phyloP scores from a whole-genome alignment of 2,329 filamentous ascomycete genomes.

The Calonectria naviculata region DNA sequence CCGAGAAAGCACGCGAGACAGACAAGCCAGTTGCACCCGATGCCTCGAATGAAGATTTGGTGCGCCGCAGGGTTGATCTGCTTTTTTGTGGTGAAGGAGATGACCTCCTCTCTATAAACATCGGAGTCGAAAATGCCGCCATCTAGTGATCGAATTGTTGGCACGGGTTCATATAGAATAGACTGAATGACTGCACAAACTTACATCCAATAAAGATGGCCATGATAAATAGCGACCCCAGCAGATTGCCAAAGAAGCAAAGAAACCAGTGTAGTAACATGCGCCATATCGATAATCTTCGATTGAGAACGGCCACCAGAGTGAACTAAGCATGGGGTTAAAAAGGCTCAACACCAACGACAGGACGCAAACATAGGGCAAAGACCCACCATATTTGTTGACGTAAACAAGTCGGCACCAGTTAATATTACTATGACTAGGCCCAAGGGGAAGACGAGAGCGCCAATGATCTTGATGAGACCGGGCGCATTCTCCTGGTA shows the following conservation, averaged over 20 bases:
- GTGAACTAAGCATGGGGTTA: conserved; percentile 29
- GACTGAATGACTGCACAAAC: not conserved
- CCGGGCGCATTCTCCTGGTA: conserved; percentile 37
- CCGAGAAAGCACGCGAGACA: conserved; percentile 62
- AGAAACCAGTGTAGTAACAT: conserved; percentile 53
- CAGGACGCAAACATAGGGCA: not conserved
- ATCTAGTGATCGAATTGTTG: conserved; percentile 44
- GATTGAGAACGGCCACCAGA: conserved; percentile 32
- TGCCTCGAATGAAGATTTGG: conserved; percentile 64
- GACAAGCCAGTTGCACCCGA: conserved; percentile 69
- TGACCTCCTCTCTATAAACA: conserved; percentile 55
- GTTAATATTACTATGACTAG: conserved; percentile 33
- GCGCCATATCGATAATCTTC: conserved; percentile 29
- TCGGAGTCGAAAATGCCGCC: conserved; percentile 54
- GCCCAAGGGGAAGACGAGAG: conserved; percentile 35
- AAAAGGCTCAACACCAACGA: not conserved
- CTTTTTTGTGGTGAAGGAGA: conserved; percentile 60
- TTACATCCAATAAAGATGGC: conserved; percentile 56
- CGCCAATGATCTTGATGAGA: conserved; percentile 35
- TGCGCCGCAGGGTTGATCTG: conserved; percentile 60
- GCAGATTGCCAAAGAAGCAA: conserved; percentile 61
- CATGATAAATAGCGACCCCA: conserved; percentile 60
- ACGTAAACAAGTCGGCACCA: conserved; percentile 35
- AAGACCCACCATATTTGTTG: conserved; percentile 33
- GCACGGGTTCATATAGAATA: not conserved